A percentile compares a stretch with the other conserved stretches of the same genome.
Conservation (phyloP, 1,284 basidiomycete species). For the Fomitopsis schrenkii region DNA sequence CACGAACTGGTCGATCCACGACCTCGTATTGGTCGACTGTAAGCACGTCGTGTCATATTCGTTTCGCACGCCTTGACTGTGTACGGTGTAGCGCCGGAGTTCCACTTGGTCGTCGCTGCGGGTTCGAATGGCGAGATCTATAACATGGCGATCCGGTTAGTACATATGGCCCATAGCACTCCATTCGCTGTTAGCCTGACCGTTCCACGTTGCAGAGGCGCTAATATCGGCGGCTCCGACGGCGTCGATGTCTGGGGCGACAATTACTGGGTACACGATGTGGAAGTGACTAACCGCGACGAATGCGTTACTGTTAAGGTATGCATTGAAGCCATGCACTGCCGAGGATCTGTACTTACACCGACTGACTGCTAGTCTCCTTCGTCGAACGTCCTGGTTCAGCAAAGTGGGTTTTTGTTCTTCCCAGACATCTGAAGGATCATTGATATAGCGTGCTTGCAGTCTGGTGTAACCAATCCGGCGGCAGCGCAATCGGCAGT, state of each 20-base stretch:
- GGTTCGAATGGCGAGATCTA: too few species aligned
- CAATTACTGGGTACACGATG: constrained; percentile 34
- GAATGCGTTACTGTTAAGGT: constrained; percentile 35
- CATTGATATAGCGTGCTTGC: background rate
- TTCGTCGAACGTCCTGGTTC: constrained; percentile 29
- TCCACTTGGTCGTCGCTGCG: too few species aligned
- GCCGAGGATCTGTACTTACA: too few species aligned
- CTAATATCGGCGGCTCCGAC: constrained; percentile 32
- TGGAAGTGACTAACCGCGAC: constrained; percentile 35
- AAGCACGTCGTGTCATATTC: constrained; percentile 2
- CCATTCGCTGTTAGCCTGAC: background rate
- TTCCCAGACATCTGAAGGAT: too few species aligned
- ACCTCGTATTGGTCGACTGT: constrained; percentile 34
- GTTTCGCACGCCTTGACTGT: too few species aligned
- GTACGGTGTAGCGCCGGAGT: too few species aligned
- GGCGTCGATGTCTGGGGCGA: constrained; percentile 33
- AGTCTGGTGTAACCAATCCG: constrained; percentile 36
- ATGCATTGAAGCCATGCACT: background rate
- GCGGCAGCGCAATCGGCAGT: constrained; percentile 33
- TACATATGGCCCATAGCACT: too few species aligned
- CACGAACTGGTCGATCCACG: constrained; percentile 32
- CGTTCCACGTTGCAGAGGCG: constrained; percentile 7
- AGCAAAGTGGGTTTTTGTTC: constrained; percentile 20
- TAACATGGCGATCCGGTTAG: too few species aligned
- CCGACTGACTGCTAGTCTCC: constrained; percentile 9